A percentile compares a stretch with the other conserved stretches of the same genome.
phyloP scores from a whole-genome alignment of 805 yeast species.

The Middelhovenomyces tepae region DNA sequence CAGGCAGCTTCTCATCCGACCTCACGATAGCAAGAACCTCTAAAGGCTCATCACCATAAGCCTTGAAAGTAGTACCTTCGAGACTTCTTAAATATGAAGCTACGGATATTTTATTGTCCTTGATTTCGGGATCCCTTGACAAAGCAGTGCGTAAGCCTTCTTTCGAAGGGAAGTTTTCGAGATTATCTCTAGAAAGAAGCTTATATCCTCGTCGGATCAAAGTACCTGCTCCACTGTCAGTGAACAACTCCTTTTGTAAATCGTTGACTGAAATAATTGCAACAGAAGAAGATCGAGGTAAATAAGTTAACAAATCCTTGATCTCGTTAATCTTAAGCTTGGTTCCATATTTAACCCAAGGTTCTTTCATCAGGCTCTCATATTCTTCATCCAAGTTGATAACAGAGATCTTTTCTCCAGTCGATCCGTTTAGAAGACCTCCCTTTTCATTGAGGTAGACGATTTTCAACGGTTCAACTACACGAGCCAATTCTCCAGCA shows the following conservation, averaged over 20 bases:
- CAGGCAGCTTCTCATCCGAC: slow-evolving; percentile 31
- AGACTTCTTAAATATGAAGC: slow-evolving; percentile 73
- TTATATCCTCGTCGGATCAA: slow-evolving; percentile 95
- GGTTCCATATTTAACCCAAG: slow-evolving; percentile 99
- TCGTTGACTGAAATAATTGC: slow-evolving; percentile 95
- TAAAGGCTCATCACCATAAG: slow-evolving; percentile 91
- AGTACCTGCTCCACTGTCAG: slow-evolving; percentile 99
- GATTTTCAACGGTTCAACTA: slow-evolving; percentile 92
- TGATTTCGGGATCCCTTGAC: slow-evolving; percentile 65
- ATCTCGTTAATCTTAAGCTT: slow-evolving; percentile 94
- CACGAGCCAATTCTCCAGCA: slow-evolving; percentile 95
- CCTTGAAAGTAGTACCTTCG: slow-evolving; percentile 53
- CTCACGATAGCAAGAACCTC: slow-evolving; percentile 87
- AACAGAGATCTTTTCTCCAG: slow-evolving; percentile 80
- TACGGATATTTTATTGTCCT: slow-evolving; percentile 60
- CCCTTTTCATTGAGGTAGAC: slow-evolving; percentile 97
- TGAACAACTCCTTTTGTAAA: slow-evolving; percentile 92
- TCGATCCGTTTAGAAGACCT: slow-evolving; percentile 86
- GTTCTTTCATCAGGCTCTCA: slow-evolving; percentile 78
- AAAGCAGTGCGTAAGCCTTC: slow-evolving; percentile 71
- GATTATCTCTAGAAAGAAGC: slow-evolving; percentile 53
- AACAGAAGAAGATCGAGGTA: slow-evolving; percentile 95
- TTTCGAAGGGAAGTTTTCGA: slow-evolving; percentile 48
- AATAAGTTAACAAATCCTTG: slow-evolving; percentile 82
- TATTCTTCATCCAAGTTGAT: slow-evolving; percentile 96